phyloP scores from a whole-genome alignment of 2,329 filamentous ascomycete genomes.

The Penicillium olsonii region DNA sequence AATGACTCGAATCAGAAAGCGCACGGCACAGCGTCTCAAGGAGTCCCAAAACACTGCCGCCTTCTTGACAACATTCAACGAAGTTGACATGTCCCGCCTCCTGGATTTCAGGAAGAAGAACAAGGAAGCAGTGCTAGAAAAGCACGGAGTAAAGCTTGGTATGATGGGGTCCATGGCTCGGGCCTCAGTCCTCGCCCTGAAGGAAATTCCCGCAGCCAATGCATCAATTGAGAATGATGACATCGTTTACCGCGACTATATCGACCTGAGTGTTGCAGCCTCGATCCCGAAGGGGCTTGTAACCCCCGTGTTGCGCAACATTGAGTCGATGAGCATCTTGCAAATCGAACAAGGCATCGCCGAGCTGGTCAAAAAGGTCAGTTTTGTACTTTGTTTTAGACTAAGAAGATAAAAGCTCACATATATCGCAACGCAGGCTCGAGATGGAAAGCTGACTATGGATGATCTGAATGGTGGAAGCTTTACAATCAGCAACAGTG shows the following conservation, averaged over 20 bases:
- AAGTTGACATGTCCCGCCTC: constrained; percentile 92
- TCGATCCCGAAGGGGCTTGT: constrained; percentile 96
- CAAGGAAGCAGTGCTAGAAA: constrained; percentile 90
- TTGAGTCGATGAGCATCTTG: constrained; percentile 79
- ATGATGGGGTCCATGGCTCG: constrained; percentile 96
- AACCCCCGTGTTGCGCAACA: constrained; percentile 88
- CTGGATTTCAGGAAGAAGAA: constrained; percentile 94
- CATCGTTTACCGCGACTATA: constrained; percentile 93
- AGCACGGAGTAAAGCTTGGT: constrained; percentile 88
- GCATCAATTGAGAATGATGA: constrained; percentile 94
- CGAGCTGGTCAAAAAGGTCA: constrained; percentile 85
- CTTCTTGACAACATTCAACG: constrained; percentile 93
- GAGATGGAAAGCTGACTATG: constrained; percentile 89
- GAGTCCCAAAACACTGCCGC: constrained; percentile 96
- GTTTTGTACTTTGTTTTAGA: background rate
- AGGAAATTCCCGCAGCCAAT: constrained; percentile 83
- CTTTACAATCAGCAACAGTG: constrained; percentile 92
- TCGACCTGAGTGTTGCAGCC: constrained; percentile 91
- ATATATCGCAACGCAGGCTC: constrained; percentile 58
- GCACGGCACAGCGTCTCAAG: constrained; percentile 92
- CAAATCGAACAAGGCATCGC: constrained; percentile 84
- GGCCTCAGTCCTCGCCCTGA: constrained; percentile 83
- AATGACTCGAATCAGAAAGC: constrained; percentile 97
- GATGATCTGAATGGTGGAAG: constrained; percentile 97
- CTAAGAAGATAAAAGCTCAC: too few species aligned